Conservation (phyloP, 1,139 yeast genomes). For the Debaryomycetaceae sp. region DNA sequence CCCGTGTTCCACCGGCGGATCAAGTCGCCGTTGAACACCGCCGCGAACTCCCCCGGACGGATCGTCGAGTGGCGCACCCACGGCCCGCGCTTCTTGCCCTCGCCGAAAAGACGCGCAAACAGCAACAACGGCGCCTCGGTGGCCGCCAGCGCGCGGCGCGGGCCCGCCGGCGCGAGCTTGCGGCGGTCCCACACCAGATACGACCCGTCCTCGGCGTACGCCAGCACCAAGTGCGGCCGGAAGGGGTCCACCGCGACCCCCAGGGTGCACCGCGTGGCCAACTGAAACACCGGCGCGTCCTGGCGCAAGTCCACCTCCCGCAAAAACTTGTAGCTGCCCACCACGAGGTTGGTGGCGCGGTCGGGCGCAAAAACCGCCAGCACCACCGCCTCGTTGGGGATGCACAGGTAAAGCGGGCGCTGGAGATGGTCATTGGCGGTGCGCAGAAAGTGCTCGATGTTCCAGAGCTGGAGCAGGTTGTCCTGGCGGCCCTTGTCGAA, state of each 20-base stretch:
- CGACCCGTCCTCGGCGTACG: conserved; percentile 81
- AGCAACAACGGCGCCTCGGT: conserved; percentile 59
- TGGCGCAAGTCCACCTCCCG: conserved; percentile 74
- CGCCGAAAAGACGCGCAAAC: conserved; percentile 65
- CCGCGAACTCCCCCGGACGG: conserved; percentile 70
- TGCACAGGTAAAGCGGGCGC: conserved; percentile 55
- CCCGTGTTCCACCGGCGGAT: conserved; percentile 84
- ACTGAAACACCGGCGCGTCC: conserved; percentile 67
- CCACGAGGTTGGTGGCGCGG: conserved; percentile 51
- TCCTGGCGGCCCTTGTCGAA: conserved; percentile 79
- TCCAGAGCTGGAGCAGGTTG: conserved; percentile 77
- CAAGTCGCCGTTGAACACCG: conserved; percentile 72
- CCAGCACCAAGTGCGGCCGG: conserved; percentile 58
- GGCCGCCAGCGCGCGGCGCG: conserved; percentile 11
- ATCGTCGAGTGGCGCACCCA: conserved; percentile 70
- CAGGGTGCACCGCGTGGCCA: conserved; percentile 70
- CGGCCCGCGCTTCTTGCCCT: conserved; percentile 57
- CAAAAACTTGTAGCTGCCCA: conserved; percentile 74
- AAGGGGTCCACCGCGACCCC: conserved; percentile 70
- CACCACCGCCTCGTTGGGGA: conserved; percentile 71
- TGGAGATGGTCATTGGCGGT: conserved; percentile 40
- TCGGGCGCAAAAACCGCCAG: conserved; percentile 67
- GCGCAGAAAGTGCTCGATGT: conserved; percentile 55
- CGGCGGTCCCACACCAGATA: conserved; percentile 87
- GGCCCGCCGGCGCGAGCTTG: conserved; percentile 32